Evolutionary conservation across 1,284 basidiomycete genomes (phyloP).

Genomic region (Rhodotorula sp.): DNA sequence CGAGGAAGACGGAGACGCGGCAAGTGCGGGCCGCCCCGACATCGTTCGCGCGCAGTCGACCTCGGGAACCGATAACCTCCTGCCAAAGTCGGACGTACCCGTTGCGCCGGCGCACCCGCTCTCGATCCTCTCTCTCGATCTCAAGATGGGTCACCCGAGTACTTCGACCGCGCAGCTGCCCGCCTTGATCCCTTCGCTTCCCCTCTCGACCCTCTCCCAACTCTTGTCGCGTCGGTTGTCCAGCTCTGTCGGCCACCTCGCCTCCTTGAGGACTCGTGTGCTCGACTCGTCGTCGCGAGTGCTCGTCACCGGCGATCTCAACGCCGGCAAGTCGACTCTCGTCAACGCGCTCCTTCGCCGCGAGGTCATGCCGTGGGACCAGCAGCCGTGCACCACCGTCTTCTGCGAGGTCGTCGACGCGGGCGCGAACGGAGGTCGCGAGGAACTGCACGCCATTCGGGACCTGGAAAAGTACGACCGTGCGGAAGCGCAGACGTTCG

Average conservation of each 20-base stretch:
- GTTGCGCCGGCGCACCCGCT: slow-evolving; percentile 41
- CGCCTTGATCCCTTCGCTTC: slow-evolving; percentile 77
- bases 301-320: slow-evolving; percentile 97
- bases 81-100: slow-evolving; percentile 16
- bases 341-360: slow-evolving; percentile 89
- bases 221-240: slow-evolving; percentile 82
- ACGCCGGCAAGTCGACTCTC: slow-evolving; percentile 97
- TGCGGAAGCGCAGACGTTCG: slow-evolving; percentile 72
- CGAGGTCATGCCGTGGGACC: slow-evolving; percentile 93
- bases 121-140: slow-evolving; percentile 77
- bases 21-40: slow-evolving; percentile 14
- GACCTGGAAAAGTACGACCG: slow-evolving; percentile 68
- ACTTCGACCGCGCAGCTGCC: slow-evolving; percentile 64
- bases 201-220: slow-evolving; percentile 92
- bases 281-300: slow-evolving; percentile 93
- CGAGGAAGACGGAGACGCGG: background rate
- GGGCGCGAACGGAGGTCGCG: slow-evolving; percentile 65
- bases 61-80: background rate
- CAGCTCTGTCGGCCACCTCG: slow-evolving; percentile 74
- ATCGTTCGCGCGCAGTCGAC: slow-evolving; percentile 11
- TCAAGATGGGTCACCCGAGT: slow-evolving; percentile 68
- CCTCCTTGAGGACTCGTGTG: slow-evolving; percentile 79
- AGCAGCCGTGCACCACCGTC: slow-evolving; percentile 95
- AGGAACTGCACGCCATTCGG: slow-evolving; percentile 68
- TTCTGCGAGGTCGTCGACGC: slow-evolving; percentile 98